A percentile compares a stretch with the other conserved stretches of the same genome.
These are phyloP conservation scores for Plenodomus biglobosus DNA, from an alignment of 2,329 filamentous ascomycete species.

Conservation along the genomic window DNA sequence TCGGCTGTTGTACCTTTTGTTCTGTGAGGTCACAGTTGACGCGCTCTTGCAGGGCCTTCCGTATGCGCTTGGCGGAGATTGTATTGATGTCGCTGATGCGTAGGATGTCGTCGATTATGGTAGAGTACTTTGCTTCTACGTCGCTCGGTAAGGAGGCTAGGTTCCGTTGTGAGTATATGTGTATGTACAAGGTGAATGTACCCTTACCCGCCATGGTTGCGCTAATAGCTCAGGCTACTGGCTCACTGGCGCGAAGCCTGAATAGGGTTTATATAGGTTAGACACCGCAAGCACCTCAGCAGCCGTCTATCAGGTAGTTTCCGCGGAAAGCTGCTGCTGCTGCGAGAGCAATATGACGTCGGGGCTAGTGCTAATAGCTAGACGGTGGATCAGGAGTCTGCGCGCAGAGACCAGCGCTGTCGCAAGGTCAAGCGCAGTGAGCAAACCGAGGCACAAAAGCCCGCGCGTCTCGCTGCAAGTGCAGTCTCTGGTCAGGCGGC, in stretches of 20 bases:
- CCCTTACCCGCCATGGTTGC: conserved; percentile 37
- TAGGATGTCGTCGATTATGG: conserved; percentile 65
- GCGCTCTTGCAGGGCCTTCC: conserved; percentile 62
- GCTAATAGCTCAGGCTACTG: conserved; percentile 4
- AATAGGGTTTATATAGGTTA: background rate
- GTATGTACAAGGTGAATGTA: background rate
- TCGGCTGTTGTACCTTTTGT: conserved; percentile 56
- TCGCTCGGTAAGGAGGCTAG: conserved; percentile 49
- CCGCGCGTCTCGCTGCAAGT: background rate
- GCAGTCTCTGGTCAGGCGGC: conserved; percentile 12
- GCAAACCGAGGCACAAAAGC: too few species aligned
- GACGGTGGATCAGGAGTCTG: too few species aligned
- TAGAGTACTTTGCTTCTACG: conserved; percentile 53
- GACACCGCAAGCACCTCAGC: background rate
- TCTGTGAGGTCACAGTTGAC: conserved; percentile 63
- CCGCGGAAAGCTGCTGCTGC: too few species aligned
- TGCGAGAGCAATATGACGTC: background rate
- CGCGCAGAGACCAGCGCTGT: too few species aligned
- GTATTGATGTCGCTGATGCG: conserved; percentile 62
- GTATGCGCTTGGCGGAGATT: conserved; percentile 66
- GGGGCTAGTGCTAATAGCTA: too few species aligned
- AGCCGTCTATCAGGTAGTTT: background rate
- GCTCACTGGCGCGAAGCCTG: conserved; percentile 1
- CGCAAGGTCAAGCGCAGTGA: too few species aligned
- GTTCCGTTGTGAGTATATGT: conserved; percentile 13